phyloP scores from a whole-genome alignment of 2,329 filamentous ascomycete genomes.

The Fusarium albidum region DNA sequence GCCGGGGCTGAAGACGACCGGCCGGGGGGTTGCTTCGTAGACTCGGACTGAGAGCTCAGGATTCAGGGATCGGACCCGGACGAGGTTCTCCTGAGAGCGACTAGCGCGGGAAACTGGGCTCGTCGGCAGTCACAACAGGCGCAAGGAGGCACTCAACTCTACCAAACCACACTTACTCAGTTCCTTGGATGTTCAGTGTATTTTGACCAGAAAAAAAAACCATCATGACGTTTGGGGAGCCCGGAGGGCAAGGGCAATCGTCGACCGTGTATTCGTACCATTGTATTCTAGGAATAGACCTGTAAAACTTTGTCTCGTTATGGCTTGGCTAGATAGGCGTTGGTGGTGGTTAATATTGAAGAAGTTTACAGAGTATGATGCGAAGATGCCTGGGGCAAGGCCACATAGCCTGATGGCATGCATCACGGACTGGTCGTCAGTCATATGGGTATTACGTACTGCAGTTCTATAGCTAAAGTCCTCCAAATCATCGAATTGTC shows the following conservation, averaged over 20 bases:
- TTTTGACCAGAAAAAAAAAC: conserved; percentile 22
- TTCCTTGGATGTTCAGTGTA: conserved; percentile 37
- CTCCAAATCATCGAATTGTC: too few species aligned
- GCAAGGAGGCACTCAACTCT: conserved; percentile 42
- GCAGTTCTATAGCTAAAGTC: too few species aligned
- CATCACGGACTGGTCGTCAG: too few species aligned
- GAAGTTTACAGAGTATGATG: too few species aligned
- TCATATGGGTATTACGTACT: too few species aligned
- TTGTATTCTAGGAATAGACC: conserved; percentile 40
- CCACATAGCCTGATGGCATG: too few species aligned
- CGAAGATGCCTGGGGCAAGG: too few species aligned
- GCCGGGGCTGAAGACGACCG: conserved; percentile 15
- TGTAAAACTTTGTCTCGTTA: conserved; percentile 32
- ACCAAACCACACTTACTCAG: conserved; percentile 33
- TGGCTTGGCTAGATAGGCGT: neutral
- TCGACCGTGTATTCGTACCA: conserved; percentile 40
- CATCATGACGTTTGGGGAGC: conserved; percentile 29
- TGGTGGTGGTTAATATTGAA: too few species aligned
- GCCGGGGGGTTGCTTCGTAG: conserved; percentile 8
- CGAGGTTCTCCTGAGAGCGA: conserved; percentile 4
- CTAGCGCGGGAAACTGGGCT: conserved; percentile 10
- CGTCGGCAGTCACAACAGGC: conserved; percentile 23
- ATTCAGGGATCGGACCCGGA: conserved; percentile 3
- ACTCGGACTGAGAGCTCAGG: neutral
- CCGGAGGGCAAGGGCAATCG: conserved; percentile 15